These are phyloP conservation scores for Arbutus unedo DNA, from an alignment of 148 eudicot genomes.

Conservation along the genomic window DNA sequence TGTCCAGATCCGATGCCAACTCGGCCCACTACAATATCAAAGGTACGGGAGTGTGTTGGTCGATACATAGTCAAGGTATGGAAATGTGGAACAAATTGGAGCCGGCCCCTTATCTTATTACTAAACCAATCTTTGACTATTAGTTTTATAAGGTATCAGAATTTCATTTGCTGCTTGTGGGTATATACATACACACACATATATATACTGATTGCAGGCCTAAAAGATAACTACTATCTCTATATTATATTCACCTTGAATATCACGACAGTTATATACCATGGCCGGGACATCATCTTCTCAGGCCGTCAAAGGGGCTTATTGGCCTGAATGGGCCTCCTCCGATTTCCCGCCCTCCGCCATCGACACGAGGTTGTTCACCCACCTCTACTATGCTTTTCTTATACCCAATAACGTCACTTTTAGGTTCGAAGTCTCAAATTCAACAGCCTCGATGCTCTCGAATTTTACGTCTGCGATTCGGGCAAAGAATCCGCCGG, in stretches of 20 bases:
- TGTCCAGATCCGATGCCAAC: too few relatives aligned
- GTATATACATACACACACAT: too few relatives aligned
- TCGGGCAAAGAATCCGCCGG: conserved; percentile 27
- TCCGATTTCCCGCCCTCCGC: conserved; percentile 25
- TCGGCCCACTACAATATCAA: too few relatives aligned
- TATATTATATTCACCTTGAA: neutral
- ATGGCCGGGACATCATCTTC: conserved; percentile 6
- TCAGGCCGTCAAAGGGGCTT: conserved; percentile 35
- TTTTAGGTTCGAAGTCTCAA: conserved; percentile 32
- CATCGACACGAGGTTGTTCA: conserved; percentile 35
- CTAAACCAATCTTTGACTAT: too few relatives aligned
- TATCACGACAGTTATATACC: neutral
- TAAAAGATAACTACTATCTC: neutral
- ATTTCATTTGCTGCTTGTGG: too few relatives aligned
- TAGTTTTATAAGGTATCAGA: too few relatives aligned
- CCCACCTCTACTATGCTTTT: conserved; percentile 50
- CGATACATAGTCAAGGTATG: too few relatives aligned
- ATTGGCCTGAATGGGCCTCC: conserved; percentile 39
- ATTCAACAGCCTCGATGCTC: conserved; percentile 26
- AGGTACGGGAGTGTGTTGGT: too few relatives aligned
- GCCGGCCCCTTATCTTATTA: too few relatives aligned
- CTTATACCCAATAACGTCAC: conserved; percentile 39
- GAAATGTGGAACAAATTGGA: too few relatives aligned
- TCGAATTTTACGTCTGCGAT: conserved; percentile 40
- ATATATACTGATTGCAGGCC: neutral